These are phyloP conservation scores for Orbilia blumenaviensis DNA, from an alignment of 2,329 filamentous ascomycete genomes.

Conservation along the genomic window DNA sequence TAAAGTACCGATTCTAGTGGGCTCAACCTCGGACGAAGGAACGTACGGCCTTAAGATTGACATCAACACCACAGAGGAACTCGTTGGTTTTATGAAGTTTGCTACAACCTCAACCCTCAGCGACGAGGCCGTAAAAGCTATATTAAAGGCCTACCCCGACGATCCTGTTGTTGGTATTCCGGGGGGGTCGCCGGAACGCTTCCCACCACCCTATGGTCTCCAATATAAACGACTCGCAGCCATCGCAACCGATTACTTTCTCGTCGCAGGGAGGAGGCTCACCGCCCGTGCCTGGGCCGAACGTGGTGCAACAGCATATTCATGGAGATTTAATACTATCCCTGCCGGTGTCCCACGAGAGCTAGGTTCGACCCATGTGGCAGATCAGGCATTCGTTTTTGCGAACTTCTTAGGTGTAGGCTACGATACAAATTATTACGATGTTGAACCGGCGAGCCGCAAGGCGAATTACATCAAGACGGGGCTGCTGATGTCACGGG, in stretches of 20 bases:
- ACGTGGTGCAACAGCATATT: slow-evolving; percentile 66
- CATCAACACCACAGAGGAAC: slow-evolving; percentile 18
- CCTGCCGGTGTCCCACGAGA: slow-evolving; percentile 63
- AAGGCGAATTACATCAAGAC: slow-evolving; percentile 44
- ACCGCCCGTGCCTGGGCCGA: slow-evolving; percentile 67
- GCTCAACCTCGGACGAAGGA: slow-evolving; percentile 74
- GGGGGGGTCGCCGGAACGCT: slow-evolving; percentile 24
- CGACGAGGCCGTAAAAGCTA: slow-evolving; percentile 8
- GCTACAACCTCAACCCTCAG: background rate
- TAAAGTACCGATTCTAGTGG: slow-evolving; percentile 71
- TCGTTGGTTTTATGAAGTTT: background rate
- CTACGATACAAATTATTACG: slow-evolving; percentile 35
- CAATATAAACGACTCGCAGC: slow-evolving; percentile 68
- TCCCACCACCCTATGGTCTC: slow-evolving; percentile 59
- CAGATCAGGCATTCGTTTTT: slow-evolving; percentile 61
- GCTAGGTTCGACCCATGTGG: slow-evolving; percentile 67
- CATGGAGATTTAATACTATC: slow-evolving; percentile 71
- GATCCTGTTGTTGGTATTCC: slow-evolving; percentile 32
- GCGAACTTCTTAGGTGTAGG: slow-evolving; percentile 58
- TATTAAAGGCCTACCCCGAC: slow-evolving; percentile 32
- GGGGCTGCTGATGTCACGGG: slow-evolving; percentile 43
- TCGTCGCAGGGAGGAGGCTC: slow-evolving; percentile 69
- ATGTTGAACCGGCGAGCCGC: slow-evolving; percentile 24
- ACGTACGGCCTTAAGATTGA: slow-evolving; percentile 9
- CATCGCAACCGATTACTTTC: slow-evolving; percentile 67